phyloP scores from a whole-genome alignment of 495 filamentous ascomycete species.

The Talaromyces wortmannii region DNA sequence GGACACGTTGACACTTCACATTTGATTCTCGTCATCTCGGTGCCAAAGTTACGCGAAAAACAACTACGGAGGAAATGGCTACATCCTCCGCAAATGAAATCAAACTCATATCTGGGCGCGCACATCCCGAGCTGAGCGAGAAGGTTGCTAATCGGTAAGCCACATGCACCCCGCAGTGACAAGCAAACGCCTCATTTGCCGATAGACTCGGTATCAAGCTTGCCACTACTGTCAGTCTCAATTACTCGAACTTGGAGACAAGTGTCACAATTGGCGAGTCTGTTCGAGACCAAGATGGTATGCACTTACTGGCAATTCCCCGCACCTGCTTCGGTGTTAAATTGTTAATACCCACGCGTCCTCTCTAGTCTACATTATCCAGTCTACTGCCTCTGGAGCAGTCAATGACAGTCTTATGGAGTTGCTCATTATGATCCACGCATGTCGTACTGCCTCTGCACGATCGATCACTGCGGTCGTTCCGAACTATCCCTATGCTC shows the following conservation, averaged over 20 bases:
- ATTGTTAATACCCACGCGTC: neutral
- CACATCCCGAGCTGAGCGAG: neutral
- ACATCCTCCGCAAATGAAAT: too few species aligned
- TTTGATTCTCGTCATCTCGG: too few species aligned
- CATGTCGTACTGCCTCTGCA: slow-evolving; percentile 81
- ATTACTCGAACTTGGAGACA: slow-evolving; percentile 84
- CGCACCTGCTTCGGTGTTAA: neutral
- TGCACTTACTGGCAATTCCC: slow-evolving; percentile 1
- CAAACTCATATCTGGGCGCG: too few species aligned
- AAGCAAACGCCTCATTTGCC: neutral
- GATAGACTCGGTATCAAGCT: slow-evolving; percentile 70
- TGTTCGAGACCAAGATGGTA: slow-evolving; percentile 77
- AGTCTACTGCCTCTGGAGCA: slow-evolving; percentile 58
- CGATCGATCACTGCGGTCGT: slow-evolving; percentile 78
- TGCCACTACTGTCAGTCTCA: slow-evolving; percentile 69
- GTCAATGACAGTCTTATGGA: slow-evolving; percentile 86
- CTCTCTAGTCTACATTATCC: slow-evolving; percentile 66
- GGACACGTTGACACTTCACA: too few species aligned
- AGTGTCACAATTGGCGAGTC: slow-evolving; percentile 81
- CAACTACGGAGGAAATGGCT: too few species aligned
- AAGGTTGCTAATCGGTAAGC: slow-evolving; percentile 3
- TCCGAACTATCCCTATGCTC: slow-evolving; percentile 77
- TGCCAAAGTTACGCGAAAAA: too few species aligned
- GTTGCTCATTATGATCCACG: slow-evolving; percentile 76
- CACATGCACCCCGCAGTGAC: neutral